A percentile compares a stretch with the other conserved stretches of the same genome.
These are phyloP conservation scores for carrot (Daucus carota) DNA, from an alignment of 129 eudicot genomes.

Conservation along the genomic window DH1_v3.0 NC_030381.2:23925001-23925500, in stretches of 20 bases:
- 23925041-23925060: no score
- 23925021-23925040: no score
- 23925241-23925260: constrained; percentile 84
- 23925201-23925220: constrained; percentile 78
- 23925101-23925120: no score
- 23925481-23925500: neutral
- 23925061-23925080: no score
- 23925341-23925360: neutral
- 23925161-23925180: no score
- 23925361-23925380: neutral
- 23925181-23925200: constrained; percentile 10
- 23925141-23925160: neutral
- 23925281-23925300: constrained; percentile 73
- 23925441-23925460: no score
- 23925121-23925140: no score
- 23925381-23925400: neutral
- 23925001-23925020: no score
- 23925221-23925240: constrained; percentile 55
- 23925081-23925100: no score
- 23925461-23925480: neutral
- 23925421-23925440: neutral
- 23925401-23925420: neutral
- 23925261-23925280: constrained; percentile 96
- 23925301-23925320: constrained; percentile 65
- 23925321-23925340: constrained; percentile 85